Evolutionary conservation across 2,329 filamentous ascomycete species (phyloP), one percentile per base, ranked within the genome.

Genomic region (Harringtonia lauricola): DNA sequence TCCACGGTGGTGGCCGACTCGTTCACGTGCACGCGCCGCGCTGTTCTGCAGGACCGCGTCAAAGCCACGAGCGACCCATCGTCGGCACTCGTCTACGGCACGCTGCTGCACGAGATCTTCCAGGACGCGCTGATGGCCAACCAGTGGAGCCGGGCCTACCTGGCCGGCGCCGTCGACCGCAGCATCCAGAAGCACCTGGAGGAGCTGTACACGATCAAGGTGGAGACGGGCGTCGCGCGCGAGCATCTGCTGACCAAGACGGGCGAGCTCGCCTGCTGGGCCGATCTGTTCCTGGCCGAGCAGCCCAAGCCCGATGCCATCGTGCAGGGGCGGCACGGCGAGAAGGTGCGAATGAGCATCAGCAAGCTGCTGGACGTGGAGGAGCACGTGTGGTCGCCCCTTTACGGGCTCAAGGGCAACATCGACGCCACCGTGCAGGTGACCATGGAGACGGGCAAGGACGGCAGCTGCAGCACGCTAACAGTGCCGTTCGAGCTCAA

Each of bases 331-430:
- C 76, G 85, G 38, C 83, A 88, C 56, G 83, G 83, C 34, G 77
- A 83, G 42, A 83, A 81, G 51, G 77, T 83, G 12, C 82, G 74
- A 45, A 81, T 96, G 74, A 88, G 85, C 52, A 81, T 98, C 52
- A 94, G 82, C 55, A 98, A 96, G 58, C 70, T 98, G 24, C 80
- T 98, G 14, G 92, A 96, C 57, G 86, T 98, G 10, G 92, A 98
- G 59, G 92, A 98, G 61, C 92, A 96, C 57, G 81, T 98, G 24
- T 98, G 92, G 92, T 96, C 90, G 8, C 92, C 92, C 1, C 90
- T 88, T 78, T 98, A 94, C 58, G 92, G 92, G 0, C 70, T 98
- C 15, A 98, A 98, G 61, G 92, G 92, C 26, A 98, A 96, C 54
- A 92, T 98, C 47, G 92, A 98, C 64, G 92, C 92, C 24, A 96